Evolutionary conservation across 192 early-diverging fungal species (phyloP).

Genomic region (Pilaira anomala): DNA sequence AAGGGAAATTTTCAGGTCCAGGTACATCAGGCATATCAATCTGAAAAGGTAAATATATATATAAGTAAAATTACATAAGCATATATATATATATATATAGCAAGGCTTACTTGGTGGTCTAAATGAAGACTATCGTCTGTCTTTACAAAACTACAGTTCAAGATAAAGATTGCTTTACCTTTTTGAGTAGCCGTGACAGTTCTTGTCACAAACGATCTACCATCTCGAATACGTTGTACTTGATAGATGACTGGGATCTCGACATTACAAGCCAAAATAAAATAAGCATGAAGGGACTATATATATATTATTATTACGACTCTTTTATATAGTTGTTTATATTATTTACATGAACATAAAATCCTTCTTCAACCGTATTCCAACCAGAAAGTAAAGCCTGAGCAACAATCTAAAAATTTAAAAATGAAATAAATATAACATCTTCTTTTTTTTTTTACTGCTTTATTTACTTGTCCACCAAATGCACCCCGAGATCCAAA

Average conservation of each 20-base stretch:
- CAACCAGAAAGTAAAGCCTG: constrained; percentile 73
- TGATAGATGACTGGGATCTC: constrained; percentile 77
- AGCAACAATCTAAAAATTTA: constrained; percentile 39
- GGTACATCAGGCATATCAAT: constrained; percentile 16
- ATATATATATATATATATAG: background rate
- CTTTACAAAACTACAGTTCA: constrained; percentile 67
- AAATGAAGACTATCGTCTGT: constrained; percentile 51
- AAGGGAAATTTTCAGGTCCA: constrained; percentile 23
- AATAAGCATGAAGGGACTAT: constrained; percentile 84
- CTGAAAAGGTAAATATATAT: constrained; percentile 10
- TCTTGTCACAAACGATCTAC: constrained; percentile 52
- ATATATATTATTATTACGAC: background rate
- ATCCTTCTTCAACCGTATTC: constrained; percentile 66
- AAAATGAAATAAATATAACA: background rate
- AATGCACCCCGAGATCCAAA: constrained; percentile 80
- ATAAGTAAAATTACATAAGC: background rate
- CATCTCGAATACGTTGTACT: constrained; percentile 71
- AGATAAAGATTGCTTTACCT: constrained; percentile 75
- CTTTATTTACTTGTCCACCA: constrained; percentile 56
- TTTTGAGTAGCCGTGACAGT: constrained; percentile 73
- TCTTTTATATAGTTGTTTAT: background rate
- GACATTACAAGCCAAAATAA: constrained; percentile 73
- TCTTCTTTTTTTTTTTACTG: background rate
- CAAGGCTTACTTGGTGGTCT: constrained; percentile 53
- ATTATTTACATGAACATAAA: constrained; percentile 50